Percentiles rank a stretch among this genome's conserved stretches.
These are phyloP conservation scores for Fibroporia radiculosa DNA, from an alignment of 768 basidiomycete species.

Conservation along the genomic window DNA sequence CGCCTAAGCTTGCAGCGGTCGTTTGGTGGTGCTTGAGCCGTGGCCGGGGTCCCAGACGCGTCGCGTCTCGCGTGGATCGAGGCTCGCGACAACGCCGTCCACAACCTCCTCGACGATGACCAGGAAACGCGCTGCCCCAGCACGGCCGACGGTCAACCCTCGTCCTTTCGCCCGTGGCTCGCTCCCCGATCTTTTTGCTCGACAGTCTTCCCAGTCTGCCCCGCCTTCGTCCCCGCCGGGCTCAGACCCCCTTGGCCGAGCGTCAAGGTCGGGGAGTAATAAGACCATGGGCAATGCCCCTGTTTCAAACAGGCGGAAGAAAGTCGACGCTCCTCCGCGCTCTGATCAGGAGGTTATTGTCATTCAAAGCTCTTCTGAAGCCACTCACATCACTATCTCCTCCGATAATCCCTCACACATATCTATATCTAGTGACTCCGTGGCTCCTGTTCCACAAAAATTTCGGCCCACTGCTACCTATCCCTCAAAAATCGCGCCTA, in stretches of 20 bases:
- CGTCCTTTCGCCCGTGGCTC: constrained; percentile 39
- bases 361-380: constrained; percentile 17
- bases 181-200: constrained; percentile 17
- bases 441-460: neutral
- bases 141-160: constrained; percentile 10
- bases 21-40: neutral
- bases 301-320: neutral
- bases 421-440: neutral
- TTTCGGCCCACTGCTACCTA: neutral
- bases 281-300: constrained; percentile 9
- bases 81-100: neutral
- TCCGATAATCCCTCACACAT: constrained; percentile 5
- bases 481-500: neutral
- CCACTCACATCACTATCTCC: constrained; percentile 12
- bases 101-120: neutral
- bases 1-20: neutral
- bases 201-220: constrained; percentile 9
- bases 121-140: neutral
- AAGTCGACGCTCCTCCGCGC: constrained; percentile 7
- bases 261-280: too few species aligned
- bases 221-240: constrained; percentile 1
- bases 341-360: constrained; percentile 16
- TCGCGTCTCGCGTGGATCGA: constrained; percentile 1
- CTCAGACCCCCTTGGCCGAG: too few species aligned
- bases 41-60: constrained; percentile 1